Evolutionary conservation across 148 eudicot genomes (phyloP).

Genomic region (Fagopyrum homotropicum): DNA sequence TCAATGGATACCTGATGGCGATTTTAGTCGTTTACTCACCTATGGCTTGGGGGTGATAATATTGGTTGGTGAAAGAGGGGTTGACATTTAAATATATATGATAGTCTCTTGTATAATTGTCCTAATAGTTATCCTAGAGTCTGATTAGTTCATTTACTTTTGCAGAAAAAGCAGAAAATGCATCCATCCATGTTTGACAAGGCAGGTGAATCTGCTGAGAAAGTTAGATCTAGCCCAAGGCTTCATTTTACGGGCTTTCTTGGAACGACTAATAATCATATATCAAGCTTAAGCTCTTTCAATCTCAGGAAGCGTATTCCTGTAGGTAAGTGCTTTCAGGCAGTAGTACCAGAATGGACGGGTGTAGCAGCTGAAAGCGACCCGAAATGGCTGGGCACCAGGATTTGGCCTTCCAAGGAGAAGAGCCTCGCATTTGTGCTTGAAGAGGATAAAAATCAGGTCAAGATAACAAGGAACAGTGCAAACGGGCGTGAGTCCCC

Average conservation of each 20-base stretch:
- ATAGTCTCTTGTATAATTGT: background rate
- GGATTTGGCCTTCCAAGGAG: conserved; percentile 58
- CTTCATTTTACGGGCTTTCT: conserved; percentile 28
- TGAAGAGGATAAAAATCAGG: conserved; percentile 57
- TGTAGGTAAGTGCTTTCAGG: conserved; percentile 55
- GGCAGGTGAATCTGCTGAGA: conserved; percentile 26
- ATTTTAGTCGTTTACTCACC: background rate
- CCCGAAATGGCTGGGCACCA: conserved; percentile 58
- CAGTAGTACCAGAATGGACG: conserved; percentile 53
- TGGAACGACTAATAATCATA: conserved; percentile 21
- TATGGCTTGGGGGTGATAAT: background rate
- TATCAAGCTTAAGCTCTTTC: conserved; percentile 17
- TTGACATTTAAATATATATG: background rate
- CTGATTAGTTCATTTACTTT: background rate
- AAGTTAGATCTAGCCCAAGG: conserved; percentile 51
- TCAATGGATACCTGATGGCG: too few species aligned
- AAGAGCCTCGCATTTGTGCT: conserved; percentile 17
- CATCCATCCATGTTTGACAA: conserved; percentile 79
- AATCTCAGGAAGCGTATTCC: conserved; percentile 42
- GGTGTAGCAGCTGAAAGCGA: conserved; percentile 42
- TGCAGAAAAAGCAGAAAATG: conserved; percentile 63
- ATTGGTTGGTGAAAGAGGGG: background rate
- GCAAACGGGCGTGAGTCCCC: conserved; percentile 51
- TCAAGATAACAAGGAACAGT: conserved; percentile 46
- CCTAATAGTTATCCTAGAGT: background rate